A percentile compares a stretch with the other conserved stretches of the same genome.
Evolutionary conservation across 1,139 yeast genomes (phyloP).

Genomic region (Hemisphaericaspora xylofermentans): DNA sequence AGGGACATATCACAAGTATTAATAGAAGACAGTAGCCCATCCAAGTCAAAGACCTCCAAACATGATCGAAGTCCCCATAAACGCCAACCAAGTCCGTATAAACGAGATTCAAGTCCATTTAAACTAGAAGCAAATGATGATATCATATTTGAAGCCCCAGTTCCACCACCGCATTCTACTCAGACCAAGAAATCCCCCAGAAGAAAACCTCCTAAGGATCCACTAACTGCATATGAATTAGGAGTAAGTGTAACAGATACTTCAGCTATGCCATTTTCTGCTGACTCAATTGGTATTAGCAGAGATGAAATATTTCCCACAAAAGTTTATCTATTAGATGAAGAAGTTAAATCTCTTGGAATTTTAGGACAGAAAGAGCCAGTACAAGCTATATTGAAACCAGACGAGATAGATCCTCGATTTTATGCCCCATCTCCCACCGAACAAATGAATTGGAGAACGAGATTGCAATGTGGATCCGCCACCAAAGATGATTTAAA

Average conservation of each 20-base stretch:
- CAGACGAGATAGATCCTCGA: slow-evolving; percentile 44
- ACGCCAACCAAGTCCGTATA: slow-evolving; percentile 1
- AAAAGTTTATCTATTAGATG: slow-evolving; percentile 35
- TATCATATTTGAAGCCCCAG: slow-evolving; percentile 9
- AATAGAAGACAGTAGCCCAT: not conserved
- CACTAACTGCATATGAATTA: slow-evolving; percentile 13
- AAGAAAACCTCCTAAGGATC: slow-evolving; percentile 16
- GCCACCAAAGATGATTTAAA: slow-evolving; percentile 21
- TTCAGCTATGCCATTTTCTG: slow-evolving; percentile 44
- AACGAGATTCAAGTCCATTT: slow-evolving; percentile 3
- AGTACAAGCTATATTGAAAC: slow-evolving; percentile 17
- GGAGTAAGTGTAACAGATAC: slow-evolving; percentile 11
- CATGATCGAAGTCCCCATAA: not conserved
- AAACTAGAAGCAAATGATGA: slow-evolving; percentile 4
- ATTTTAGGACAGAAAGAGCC: slow-evolving; percentile 15
- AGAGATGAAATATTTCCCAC: slow-evolving; percentile 27
- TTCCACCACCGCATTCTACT: slow-evolving; percentile 14
- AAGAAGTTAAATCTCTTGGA: slow-evolving; percentile 34
- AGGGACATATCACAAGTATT: slow-evolving; percentile 16
- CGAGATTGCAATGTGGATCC: slow-evolving; percentile 24
- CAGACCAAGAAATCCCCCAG: slow-evolving; percentile 13
- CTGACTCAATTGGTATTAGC: slow-evolving; percentile 42
- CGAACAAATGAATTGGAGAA: slow-evolving; percentile 31
- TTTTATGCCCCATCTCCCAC: slow-evolving; percentile 50
- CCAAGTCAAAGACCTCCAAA: not conserved